phyloP scores from a whole-genome alignment of 148 eudicot genomes.

The Polygonum maritimum region DNA sequence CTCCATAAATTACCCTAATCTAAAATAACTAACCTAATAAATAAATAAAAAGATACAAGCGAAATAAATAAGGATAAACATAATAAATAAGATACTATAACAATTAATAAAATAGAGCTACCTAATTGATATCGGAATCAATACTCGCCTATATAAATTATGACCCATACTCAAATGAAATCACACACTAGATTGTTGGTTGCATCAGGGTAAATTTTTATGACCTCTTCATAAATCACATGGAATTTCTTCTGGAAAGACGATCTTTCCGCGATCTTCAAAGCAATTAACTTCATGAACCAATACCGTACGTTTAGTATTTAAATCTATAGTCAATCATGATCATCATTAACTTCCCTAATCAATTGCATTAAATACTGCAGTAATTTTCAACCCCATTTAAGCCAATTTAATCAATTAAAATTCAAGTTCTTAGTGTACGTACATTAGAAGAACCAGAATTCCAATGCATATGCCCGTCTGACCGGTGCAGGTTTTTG shows the following conservation, averaged over 20 bases:
- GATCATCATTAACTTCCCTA: neutral
- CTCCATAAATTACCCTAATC: too few species aligned
- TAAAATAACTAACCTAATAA: too few species aligned
- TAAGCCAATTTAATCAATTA: neutral
- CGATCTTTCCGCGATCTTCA: slow-evolving; percentile 2
- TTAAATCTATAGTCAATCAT: slow-evolving; percentile 2
- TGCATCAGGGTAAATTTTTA: neutral
- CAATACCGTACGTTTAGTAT: neutral
- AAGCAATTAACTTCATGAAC: neutral
- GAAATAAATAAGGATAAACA: too few species aligned
- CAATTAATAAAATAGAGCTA: too few species aligned
- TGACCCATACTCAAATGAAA: too few species aligned
- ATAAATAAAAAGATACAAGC: too few species aligned
- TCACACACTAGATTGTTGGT: too few species aligned
- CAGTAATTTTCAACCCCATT: neutral
- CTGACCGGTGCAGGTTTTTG: neutral
- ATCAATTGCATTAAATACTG: neutral
- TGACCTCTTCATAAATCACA: neutral
- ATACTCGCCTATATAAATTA: too few species aligned
- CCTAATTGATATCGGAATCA: too few species aligned
- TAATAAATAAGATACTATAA: too few species aligned
- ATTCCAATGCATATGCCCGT: neutral
- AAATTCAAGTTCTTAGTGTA: neutral
- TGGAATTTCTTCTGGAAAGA: neutral
- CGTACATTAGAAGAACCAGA: slow-evolving; percentile 2